Conservation (phyloP, 1,139 yeast species). For the Pneumocystis murina region DNA sequence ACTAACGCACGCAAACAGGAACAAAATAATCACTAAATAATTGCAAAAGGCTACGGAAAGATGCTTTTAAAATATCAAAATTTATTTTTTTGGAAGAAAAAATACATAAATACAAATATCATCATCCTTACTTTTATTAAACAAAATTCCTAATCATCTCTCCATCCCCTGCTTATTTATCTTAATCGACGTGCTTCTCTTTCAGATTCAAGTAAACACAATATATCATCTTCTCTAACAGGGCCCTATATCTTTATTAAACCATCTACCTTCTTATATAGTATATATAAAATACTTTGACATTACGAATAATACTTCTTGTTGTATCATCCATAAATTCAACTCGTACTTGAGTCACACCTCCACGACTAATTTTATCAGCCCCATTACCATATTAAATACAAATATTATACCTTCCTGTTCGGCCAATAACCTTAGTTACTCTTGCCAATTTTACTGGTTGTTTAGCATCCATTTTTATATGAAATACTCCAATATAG, state of each 20-base stretch:
- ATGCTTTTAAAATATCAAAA: neutral
- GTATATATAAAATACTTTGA: slow-evolving; percentile 28
- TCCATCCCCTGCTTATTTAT: slow-evolving; percentile 17
- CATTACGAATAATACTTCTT: slow-evolving; percentile 99
- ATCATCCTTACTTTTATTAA: neutral
- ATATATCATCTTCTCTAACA: slow-evolving; percentile 97
- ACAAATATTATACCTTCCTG: neutral
- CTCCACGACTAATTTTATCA: slow-evolving; percentile 46
- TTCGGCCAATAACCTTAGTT: slow-evolving; percentile 88
- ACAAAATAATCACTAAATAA: neutral
- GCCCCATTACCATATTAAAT: slow-evolving; percentile 57
- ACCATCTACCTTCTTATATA: neutral
- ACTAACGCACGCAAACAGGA: neutral
- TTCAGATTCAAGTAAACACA: slow-evolving; percentile 99
- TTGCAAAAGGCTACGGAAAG: neutral
- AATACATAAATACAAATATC: neutral
- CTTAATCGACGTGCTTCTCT: slow-evolving; percentile 82
- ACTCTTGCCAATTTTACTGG: slow-evolving; percentile 99
- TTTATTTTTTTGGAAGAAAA: neutral
- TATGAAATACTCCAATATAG: neutral
- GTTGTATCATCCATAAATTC: slow-evolving; percentile 97
- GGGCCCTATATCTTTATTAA: slow-evolving; percentile 45
- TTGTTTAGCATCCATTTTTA: slow-evolving; percentile 27
- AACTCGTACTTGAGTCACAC: slow-evolving; percentile 99
- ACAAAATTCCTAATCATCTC: neutral